These are phyloP conservation scores for Kurtzmaniella quercitrusa DNA, from an alignment of 1,139 yeast species.

Conservation along the genomic window DNA sequence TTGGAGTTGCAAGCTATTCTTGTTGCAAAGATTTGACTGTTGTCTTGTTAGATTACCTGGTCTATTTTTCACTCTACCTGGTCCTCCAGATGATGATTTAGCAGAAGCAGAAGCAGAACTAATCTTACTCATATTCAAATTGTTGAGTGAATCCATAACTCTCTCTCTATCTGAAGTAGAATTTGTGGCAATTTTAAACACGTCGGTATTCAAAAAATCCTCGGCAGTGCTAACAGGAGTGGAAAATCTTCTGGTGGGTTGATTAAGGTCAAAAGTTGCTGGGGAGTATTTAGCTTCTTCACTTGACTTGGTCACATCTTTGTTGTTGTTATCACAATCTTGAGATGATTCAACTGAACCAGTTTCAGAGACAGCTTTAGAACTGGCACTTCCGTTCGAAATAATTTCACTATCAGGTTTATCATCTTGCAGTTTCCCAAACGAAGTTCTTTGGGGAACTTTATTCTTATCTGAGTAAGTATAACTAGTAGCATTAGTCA, in stretches of 20 bases:
- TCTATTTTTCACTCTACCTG: constrained; percentile 11
- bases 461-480: constrained; percentile 15
- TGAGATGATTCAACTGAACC: neutral
- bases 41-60: neutral
- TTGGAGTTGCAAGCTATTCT: constrained; percentile 11
- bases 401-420: neutral
- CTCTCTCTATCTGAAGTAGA: constrained; percentile 3
- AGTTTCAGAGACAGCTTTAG: neutral
- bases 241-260: constrained; percentile 29
- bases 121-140: constrained; percentile 12
- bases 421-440: neutral
- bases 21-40: constrained; percentile 1
- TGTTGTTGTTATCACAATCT: neutral
- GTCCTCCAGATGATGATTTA: too few relatives aligned
- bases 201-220: constrained; percentile 6
- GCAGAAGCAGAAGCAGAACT: too few relatives aligned
- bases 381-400: neutral
- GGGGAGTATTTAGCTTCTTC: constrained; percentile 25
- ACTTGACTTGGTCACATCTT: constrained; percentile 1
- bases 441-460: constrained; percentile 5
- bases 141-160: constrained; percentile 21
- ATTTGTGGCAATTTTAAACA: neutral
- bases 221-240: constrained; percentile 12
- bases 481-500: constrained; percentile 26
- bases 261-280: constrained; percentile 37